Evolutionary conservation across 768 basidiomycete genomes (phyloP).

Genomic region (Rhodotorula taiwanensis): DNA sequence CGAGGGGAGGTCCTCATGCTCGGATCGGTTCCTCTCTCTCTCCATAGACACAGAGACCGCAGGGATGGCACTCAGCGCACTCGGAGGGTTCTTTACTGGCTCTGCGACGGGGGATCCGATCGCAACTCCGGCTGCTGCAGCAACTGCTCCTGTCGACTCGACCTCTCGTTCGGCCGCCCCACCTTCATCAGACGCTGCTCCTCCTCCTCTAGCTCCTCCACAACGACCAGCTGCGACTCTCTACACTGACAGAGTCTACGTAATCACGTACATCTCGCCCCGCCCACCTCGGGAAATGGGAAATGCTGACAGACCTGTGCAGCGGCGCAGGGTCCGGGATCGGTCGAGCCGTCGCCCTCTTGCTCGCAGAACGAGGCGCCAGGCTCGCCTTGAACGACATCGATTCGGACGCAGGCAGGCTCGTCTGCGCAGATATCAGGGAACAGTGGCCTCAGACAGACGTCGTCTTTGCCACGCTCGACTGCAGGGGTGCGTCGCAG

Average conservation of each 20-base stretch:
- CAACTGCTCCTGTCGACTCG: too few relatives aligned
- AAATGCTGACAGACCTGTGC: background rate
- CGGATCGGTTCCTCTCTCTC: too few relatives aligned
- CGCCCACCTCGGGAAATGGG: too few relatives aligned
- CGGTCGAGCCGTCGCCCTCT: slow-evolving; percentile 12
- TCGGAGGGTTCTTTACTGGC: too few relatives aligned
- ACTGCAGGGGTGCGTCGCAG: background rate
- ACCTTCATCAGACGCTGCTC: too few relatives aligned
- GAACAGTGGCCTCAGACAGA: background rate
- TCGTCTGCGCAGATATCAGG: slow-evolving; percentile 15
- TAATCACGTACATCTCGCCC: too few relatives aligned
- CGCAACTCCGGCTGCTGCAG: background rate
- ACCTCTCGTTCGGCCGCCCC: too few relatives aligned
- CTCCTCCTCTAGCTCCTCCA: too few relatives aligned
- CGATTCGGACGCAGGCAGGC: slow-evolving; percentile 8
- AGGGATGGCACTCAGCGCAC: background rate
- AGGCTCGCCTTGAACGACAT: slow-evolving; percentile 23
- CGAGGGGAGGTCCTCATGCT: too few relatives aligned
- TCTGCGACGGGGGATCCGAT: background rate
- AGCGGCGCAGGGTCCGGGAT: slow-evolving; percentile 19
- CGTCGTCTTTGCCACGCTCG: slow-evolving; percentile 17
- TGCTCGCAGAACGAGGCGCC: slow-evolving; percentile 9
- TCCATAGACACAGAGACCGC: background rate
- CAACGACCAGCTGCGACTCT: too few relatives aligned
- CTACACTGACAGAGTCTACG: too few relatives aligned